A percentile compares a stretch with the other conserved stretches of the same genome.
phyloP scores from a whole-genome alignment of 2,329 filamentous ascomycete species.

The Plectosphaerella sp. region DNA sequence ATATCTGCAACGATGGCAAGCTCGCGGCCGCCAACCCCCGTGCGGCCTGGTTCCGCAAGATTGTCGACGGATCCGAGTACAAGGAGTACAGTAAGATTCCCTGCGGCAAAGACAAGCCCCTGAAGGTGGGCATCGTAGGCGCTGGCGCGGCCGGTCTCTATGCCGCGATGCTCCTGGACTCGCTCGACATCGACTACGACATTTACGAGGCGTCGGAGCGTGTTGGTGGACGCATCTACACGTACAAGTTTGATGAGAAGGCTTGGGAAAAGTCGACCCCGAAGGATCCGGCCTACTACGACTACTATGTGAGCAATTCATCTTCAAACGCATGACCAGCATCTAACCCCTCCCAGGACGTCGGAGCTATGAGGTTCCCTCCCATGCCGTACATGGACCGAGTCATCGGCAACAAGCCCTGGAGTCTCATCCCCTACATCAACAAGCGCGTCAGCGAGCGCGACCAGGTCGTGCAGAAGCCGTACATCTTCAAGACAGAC shows the following conservation, averaged over 20 bases:
- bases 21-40: constrained; percentile 12
- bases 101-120: constrained; percentile 5
- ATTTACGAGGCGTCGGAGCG: constrained; percentile 28
- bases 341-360: constrained; percentile 18
- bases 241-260: constrained; percentile 23
- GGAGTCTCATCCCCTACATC: constrained; percentile 16
- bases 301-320: constrained; percentile 21
- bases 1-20: constrained; percentile 10
- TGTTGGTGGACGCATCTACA: constrained; percentile 30
- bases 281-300: constrained; percentile 15
- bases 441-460: constrained; percentile 8
- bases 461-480: constrained; percentile 12
- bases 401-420: constrained; percentile 13
- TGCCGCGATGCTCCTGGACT: constrained; percentile 27
- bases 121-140: constrained; percentile 29
- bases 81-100: constrained; percentile 8
- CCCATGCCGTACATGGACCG: constrained; percentile 24
- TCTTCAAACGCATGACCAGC: not conserved
- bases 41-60: constrained; percentile 12
- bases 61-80: constrained; percentile 9
- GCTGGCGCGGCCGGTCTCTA: constrained; percentile 29
- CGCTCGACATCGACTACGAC: constrained; percentile 27
- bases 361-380: constrained; percentile 36
- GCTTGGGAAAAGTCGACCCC: constrained; percentile 14
- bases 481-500: constrained; percentile 14